Conservation (phyloP, 2,329 filamentous ascomycete genomes). For the Hypoxylon sp. region DNA sequence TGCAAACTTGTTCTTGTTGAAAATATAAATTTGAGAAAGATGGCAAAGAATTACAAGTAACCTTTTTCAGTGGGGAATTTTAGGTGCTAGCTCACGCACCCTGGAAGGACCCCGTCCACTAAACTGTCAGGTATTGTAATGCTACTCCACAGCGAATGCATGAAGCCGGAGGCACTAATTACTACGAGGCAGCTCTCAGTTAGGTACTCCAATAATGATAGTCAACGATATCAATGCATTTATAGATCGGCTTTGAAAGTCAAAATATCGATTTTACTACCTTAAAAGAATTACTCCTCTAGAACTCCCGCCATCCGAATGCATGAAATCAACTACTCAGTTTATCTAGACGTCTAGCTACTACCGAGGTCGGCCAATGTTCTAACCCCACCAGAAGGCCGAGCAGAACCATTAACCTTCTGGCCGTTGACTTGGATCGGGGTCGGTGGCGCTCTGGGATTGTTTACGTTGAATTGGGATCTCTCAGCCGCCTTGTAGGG, state of each 20-base stretch:
- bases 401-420: constrained; percentile 42
- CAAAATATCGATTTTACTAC: no score
- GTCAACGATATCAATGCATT: not conserved
- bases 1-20: not conserved
- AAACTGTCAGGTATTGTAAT: constrained; percentile 21
- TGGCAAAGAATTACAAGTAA: constrained; percentile 13
- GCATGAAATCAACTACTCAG: not conserved
- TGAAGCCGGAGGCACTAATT: not conserved
- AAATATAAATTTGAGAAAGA: constrained; percentile 1
- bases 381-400: constrained; percentile 49
- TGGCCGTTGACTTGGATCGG: constrained; percentile 37
- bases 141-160: constrained; percentile 10
- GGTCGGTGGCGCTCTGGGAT: constrained; percentile 44
- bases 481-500: constrained; percentile 68
- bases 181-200: not conserved
- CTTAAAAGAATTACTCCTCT: not conserved
- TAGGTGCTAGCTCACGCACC: constrained; percentile 14
- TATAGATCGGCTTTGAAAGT: no score
- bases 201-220: not conserved
- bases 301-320: not conserved
- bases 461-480: constrained; percentile 66
- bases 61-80: constrained; percentile 20
- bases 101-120: constrained; percentile 17
- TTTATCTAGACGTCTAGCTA: no score
- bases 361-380: constrained; percentile 63